phyloP scores from a whole-genome alignment of 306 rosid genomes.

The Dryas alaskensis region DNA sequence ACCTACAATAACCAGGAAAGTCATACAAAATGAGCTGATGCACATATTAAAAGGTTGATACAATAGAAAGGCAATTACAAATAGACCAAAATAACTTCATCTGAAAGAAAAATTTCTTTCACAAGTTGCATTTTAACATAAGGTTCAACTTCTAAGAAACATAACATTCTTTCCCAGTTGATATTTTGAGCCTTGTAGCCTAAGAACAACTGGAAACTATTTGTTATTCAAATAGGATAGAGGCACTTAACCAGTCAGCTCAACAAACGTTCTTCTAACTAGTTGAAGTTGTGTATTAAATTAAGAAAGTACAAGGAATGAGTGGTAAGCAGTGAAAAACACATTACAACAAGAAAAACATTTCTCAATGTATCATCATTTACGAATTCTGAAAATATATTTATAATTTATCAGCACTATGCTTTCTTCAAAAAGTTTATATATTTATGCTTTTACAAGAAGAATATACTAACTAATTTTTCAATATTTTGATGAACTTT shows the following conservation, averaged over 20 bases:
- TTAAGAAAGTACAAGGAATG: neutral
- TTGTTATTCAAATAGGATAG: neutral
- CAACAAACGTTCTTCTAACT: too few species aligned
- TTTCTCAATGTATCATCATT: too few species aligned
- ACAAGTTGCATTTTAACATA: neutral
- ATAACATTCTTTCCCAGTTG: neutral
- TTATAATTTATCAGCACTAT: too few species aligned
- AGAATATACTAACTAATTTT: too few species aligned
- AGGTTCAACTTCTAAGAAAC: too few species aligned
- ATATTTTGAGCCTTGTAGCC: neutral
- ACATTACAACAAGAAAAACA: neutral
- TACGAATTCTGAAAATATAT: too few species aligned
- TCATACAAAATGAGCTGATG: neutral
- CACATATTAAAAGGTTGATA: neutral
- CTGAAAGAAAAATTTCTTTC: neutral
- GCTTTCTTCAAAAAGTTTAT: too few species aligned
- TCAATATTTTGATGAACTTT: too few species aligned
- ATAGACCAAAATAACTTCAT: neutral
- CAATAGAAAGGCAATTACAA: neutral
- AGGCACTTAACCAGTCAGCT: neutral
- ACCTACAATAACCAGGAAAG: slow-evolving; percentile 56
- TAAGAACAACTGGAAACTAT: neutral
- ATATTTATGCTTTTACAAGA: too few species aligned
- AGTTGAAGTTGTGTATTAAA: neutral
- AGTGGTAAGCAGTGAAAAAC: neutral